Evolutionary conservation across 108 stramenopile species (phyloP).

Genomic region (Skeletonema grethae): DNA sequence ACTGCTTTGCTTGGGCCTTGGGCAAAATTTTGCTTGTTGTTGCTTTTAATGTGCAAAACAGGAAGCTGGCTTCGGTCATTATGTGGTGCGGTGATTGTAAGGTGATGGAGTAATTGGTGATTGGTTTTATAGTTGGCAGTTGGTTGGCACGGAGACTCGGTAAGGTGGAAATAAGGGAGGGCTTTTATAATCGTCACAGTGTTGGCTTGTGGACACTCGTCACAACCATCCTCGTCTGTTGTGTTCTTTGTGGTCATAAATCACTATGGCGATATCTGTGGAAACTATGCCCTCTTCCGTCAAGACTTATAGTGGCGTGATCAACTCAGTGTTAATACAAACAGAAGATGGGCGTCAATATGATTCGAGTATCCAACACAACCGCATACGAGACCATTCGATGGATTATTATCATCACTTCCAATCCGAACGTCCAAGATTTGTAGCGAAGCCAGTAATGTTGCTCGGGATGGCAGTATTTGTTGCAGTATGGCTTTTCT

Average conservation of each 20-base stretch:
- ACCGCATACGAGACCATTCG: neutral
- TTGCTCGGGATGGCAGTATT: neutral
- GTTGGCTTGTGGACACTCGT: neutral
- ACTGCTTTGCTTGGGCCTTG: no score
- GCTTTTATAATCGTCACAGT: no score
- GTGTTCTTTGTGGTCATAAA: neutral
- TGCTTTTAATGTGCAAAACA: no score
- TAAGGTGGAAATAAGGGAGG: no score
- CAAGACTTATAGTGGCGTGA: neutral
- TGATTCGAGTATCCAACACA: neutral
- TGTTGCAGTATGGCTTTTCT: neutral
- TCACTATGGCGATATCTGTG: neutral
- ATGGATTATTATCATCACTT: neutral
- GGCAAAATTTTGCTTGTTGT: neutral
- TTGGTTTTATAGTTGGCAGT: no score
- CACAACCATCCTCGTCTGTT: neutral
- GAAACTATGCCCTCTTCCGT: neutral
- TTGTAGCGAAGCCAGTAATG: neutral
- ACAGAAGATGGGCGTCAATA: constrained; percentile 2
- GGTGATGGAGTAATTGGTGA: no score
- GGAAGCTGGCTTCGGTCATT: no score
- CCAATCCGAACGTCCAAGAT: constrained; percentile 1
- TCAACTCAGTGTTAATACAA: constrained; percentile 1
- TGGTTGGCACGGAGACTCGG: no score
- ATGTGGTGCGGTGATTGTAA: no score